Evolutionary conservation across 1,284 basidiomycete species (phyloP), one percentile per base, ranked within the genome.

Genomic region (Stygiomarasmius scandens): DNA sequence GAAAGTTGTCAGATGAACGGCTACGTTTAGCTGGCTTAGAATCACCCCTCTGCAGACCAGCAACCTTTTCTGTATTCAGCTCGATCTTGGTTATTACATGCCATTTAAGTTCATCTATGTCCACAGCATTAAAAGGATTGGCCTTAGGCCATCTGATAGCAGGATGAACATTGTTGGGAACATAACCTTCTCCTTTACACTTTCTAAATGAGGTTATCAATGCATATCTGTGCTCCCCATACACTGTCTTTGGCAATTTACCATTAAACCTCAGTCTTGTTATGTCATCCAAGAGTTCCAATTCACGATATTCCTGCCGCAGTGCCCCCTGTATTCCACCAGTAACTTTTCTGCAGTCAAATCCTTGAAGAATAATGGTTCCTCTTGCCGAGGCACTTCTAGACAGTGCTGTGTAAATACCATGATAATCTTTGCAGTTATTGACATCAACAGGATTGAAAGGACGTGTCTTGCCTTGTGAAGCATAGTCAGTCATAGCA

Each of bases 401-500:
- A 0, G 61, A 64, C 4, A 64, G 34, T 0, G 56, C 56, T 0
- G 56, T 58, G 52, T 63, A 63, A 23, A 58, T 55, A 20, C 43
- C 19, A 8, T 55, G 32, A 49, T 61, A 59, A 48, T 47, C 43
- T 8, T 32, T 23, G 25, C 57, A 54, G 27, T 59, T 55, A 14
- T 59, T 24, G 2, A 61, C 12, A 45, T 61, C 54, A 14, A 63
- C 60, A 5, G 55, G 20, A 58, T 59, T 61, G 9, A 24, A 32
- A 23, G n/a, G n/a, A 25, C 54, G 14, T 2, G 58, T 51, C 27
- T 32, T 32, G 5, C 76, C 77, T 63, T 79, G 76, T 0, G 71
- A 73, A 0, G 64, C 61, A 66, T 71, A 77, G 55, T 77, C 75
- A 16, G 76, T 77, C 70, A 77, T 78, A 2, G 72, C 66, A 70